Base-by-base conservation (phyloP, 2,329 filamentous ascomycete genomes). In the Daldinia eschscholtzii region DNA sequence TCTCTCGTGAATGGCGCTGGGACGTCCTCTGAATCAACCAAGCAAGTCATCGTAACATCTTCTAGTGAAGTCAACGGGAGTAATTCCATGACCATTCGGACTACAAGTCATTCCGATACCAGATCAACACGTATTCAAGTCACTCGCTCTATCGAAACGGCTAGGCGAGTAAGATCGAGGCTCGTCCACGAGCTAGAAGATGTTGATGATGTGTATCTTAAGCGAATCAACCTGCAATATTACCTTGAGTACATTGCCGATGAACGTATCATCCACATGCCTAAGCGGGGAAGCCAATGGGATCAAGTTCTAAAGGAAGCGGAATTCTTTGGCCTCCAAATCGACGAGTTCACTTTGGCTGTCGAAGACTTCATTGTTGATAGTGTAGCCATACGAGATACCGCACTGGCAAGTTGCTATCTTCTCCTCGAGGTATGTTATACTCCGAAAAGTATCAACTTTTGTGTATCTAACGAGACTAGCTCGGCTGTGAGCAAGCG, bases 241-340 rank as follows among this genome's bases (percentile, higher is more conserved):
- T 39, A 39, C 13, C 3, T 39, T 5, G 12, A 39, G 12, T 39
- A 39, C 35, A 39, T 39, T 39, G 35, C 35, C 13, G 35, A 39
- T 39, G 12, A 15, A 60, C 80, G 81, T 30, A 74, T 82, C 13
- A 77, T 80, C 15, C 80, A 81, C 59, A 82, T 83, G 79, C 81
- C 81, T 2, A 74, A 75, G 4, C 73, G 78, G 42, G 81, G 80
- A n/a, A 82, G 80, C 58, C 76, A 79, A 53, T 82, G 80, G 80
- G 81, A 83, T 61, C 77, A 79, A 0, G 80, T 82, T 1, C 72
- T 83, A 33, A 79, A 78, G 42, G 77, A 79, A 15, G 81, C 81
- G 2, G 80, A 82, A 64, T 82, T 80, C 75, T 82, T 82, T 48
- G 81, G 80, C 2, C 74, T 81, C 4, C 80, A 82, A 65, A 73